These are phyloP conservation scores for Rutstroemia sp. DNA, from an alignment of 2,329 filamentous ascomycete species.

Conservation along the genomic window DNA sequence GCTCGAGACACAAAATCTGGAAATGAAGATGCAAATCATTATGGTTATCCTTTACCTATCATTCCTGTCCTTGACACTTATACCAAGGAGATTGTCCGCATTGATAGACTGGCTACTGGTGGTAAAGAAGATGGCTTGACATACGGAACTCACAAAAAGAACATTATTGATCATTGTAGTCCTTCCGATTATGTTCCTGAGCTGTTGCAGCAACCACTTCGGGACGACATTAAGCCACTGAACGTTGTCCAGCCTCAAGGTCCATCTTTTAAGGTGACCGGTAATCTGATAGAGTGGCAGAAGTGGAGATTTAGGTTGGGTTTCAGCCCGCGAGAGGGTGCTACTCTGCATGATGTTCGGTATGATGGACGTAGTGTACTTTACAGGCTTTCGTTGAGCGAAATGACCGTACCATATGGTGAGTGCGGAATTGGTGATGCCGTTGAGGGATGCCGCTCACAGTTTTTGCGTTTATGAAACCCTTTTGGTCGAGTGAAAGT, in stretches of 20 bases:
- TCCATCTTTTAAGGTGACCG: constrained; percentile 45
- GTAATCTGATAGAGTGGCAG: constrained; percentile 36
- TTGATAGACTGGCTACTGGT: constrained; percentile 38
- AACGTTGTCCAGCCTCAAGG: constrained; percentile 58
- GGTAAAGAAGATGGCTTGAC: constrained; percentile 34
- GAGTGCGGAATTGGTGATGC: background rate
- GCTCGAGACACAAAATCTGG: constrained; percentile 34
- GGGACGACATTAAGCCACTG: constrained; percentile 32
- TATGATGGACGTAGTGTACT: constrained; percentile 50
- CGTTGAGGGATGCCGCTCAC: background rate
- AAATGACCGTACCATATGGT: constrained; percentile 59
- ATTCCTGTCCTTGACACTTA: constrained; percentile 42
- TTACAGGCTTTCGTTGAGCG: constrained; percentile 49
- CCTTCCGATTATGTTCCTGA: constrained; percentile 27
- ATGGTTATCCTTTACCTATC: constrained; percentile 41
- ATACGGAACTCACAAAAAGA: constrained; percentile 36
- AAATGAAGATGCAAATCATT: constrained; percentile 19
- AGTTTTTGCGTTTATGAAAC: background rate
- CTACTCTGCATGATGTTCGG: constrained; percentile 51
- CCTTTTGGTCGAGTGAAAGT: background rate
- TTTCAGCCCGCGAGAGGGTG: constrained; percentile 54
- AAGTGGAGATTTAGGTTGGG: constrained; percentile 57
- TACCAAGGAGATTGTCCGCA: constrained; percentile 39
- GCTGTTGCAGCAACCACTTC: constrained; percentile 20
- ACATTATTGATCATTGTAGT: constrained; percentile 30